Conservation (phyloP, 345 rosid genomes). For the Passiflora organensis region DNA sequence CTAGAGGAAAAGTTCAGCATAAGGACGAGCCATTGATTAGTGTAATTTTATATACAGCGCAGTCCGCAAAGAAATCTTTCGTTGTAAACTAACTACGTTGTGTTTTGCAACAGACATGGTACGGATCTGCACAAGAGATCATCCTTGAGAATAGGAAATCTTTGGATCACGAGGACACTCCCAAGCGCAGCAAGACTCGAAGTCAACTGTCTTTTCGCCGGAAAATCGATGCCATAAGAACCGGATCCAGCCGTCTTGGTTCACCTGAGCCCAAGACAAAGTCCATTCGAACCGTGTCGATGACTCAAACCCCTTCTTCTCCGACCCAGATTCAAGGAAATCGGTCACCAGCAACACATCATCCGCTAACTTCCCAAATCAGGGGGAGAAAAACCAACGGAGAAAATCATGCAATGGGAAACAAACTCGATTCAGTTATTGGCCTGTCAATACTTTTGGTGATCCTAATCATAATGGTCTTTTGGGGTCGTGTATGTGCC, state of each 20-base stretch:
- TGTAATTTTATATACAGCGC: not conserved
- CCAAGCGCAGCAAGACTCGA: conserved; percentile 14
- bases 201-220: conserved; percentile 17
- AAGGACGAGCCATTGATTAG: too few species aligned
- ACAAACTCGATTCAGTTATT: conserved; percentile 32
- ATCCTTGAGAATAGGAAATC: conserved; percentile 22
- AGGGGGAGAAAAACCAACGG: not conserved
- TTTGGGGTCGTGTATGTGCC: conserved; percentile 25
- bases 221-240: conserved; percentile 21
- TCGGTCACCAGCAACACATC: conserved; percentile 2
- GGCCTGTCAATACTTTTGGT: conserved; percentile 50
- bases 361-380: not conserved
- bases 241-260: conserved; percentile 24
- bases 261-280: conserved; percentile 24
- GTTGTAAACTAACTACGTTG: not conserved
- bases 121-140: conserved; percentile 13
- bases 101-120: conserved; percentile 22
- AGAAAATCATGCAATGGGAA: not conserved
- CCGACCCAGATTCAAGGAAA: not conserved
- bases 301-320: conserved; percentile 10
- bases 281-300: conserved; percentile 5
- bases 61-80: not conserved
- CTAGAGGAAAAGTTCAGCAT: too few species aligned
- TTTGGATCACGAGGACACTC: conserved; percentile 11
- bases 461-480: conserved; percentile 14